These are phyloP conservation scores for Pseudotsuga menziesii DNA, from an alignment of 75 land plant species.

Conservation along the genomic window DNA sequence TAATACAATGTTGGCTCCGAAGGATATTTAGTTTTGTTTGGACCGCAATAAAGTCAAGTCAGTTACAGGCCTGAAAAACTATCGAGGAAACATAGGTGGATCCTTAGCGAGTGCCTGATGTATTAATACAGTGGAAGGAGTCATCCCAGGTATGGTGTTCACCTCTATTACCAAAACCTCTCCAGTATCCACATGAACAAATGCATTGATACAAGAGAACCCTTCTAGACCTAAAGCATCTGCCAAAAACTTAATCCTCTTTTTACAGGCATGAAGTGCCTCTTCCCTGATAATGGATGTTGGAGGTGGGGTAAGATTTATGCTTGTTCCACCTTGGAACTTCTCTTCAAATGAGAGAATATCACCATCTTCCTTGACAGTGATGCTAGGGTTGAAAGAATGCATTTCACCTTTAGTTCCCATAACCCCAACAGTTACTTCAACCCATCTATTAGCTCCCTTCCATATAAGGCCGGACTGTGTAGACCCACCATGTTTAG, in stretches of 20 bases:
- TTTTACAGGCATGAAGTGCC: slow-evolving; percentile 57
- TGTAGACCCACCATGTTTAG: too few species aligned
- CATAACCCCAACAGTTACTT: too few species aligned
- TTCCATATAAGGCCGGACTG: too few species aligned
- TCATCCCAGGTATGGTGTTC: slow-evolving; percentile 94
- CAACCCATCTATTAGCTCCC: too few species aligned
- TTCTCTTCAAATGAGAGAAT: too few species aligned
- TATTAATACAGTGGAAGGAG: slow-evolving; percentile 86
- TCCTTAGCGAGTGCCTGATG: slow-evolving; percentile 86
- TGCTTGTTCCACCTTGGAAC: too few species aligned
- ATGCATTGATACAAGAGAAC: slow-evolving; percentile 88
- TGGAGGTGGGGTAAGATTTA: too few species aligned
- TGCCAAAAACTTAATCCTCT: slow-evolving; percentile 70
- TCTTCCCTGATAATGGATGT: too few species aligned
- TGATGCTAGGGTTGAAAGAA: too few species aligned
- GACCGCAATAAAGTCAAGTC: slow-evolving; percentile 57
- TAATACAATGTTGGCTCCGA: too few species aligned
- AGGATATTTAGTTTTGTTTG: slow-evolving; percentile 3
- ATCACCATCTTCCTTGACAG: too few species aligned
- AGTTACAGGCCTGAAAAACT: slow-evolving; percentile 59
- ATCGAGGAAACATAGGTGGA: slow-evolving; percentile 77
- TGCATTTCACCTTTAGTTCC: too few species aligned
- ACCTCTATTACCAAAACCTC: slow-evolving; percentile 85
- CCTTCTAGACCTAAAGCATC: slow-evolving; percentile 71
- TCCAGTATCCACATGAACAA: slow-evolving; percentile 75